Evolutionary conservation across 169 alveolate genomes (phyloP).

Genomic region (Ichthyophthirius multifiliis): DNA sequence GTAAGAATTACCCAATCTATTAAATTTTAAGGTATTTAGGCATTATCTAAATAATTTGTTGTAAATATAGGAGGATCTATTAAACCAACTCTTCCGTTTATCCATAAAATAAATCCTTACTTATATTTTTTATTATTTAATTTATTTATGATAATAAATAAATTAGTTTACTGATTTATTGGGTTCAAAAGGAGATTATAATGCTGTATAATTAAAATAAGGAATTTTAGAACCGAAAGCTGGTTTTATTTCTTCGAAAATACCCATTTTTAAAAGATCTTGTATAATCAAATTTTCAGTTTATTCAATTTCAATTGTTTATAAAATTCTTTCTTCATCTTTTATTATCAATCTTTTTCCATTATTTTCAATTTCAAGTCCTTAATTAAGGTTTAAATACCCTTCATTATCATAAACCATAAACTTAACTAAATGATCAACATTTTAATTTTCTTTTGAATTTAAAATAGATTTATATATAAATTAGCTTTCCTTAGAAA

Average conservation of each 20-base stretch:
- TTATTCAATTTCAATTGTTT: not conserved
- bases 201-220: not conserved
- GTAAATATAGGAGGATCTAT: constrained; percentile 14
- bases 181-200: not conserved
- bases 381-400: not conserved
- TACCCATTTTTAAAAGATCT: not conserved
- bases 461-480: not conserved
- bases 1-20: constrained; percentile 21
- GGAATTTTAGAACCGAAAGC: not conserved
- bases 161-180: not conserved
- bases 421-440: not conserved
- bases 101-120: constrained; percentile 14
- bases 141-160: not conserved
- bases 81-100: not conserved
- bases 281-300: not conserved
- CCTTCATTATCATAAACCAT: not conserved
- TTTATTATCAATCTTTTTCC: not conserved
- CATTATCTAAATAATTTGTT: not conserved
- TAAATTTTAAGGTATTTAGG: not conserved
- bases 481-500: not conserved
- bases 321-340: not conserved
- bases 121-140: not conserved
- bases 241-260: not conserved
- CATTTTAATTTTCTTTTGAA: not conserved
- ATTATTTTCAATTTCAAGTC: not conserved